A percentile compares a stretch with the other conserved stretches of the same genome.
Evolutionary conservation across 768 basidiomycete species (phyloP).

Genomic region (Aureoboletus auriporus): DNA sequence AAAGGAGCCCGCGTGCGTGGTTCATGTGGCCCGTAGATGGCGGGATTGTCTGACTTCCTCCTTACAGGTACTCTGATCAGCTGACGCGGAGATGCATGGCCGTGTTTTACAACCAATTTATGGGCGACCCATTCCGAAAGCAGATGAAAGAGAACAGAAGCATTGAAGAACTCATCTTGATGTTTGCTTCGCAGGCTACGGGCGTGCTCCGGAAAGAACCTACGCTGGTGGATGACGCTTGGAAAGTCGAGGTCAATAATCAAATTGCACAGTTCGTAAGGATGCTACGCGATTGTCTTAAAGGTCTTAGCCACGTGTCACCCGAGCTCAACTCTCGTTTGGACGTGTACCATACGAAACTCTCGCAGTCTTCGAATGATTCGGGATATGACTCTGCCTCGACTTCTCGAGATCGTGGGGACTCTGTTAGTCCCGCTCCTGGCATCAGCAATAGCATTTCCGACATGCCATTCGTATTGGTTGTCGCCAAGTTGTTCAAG

Average conservation of each 20-base stretch:
- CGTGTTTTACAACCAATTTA: constrained; percentile 88
- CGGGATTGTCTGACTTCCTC: constrained; percentile 3
- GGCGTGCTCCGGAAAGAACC: constrained; percentile 88
- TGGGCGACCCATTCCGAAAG: constrained; percentile 77
- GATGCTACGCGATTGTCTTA: constrained; percentile 78
- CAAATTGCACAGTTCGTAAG: constrained; percentile 89
- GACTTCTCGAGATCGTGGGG: constrained; percentile 49
- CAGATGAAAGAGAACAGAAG: constrained; percentile 96
- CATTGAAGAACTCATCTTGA: constrained; percentile 94
- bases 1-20: constrained; percentile 78
- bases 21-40: not conserved
- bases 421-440: constrained; percentile 40
- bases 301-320: constrained; percentile 69
- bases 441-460: constrained; percentile 44
- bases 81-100: constrained; percentile 86
- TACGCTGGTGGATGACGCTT: constrained; percentile 74
- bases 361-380: constrained; percentile 61
- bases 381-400: constrained; percentile 67
- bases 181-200: constrained; percentile 91
- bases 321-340: constrained; percentile 79
- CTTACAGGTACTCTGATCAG: constrained; percentile 79
- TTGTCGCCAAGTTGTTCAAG: constrained; percentile 72
- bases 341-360: constrained; percentile 79
- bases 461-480: constrained; percentile 76
- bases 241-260: constrained; percentile 90